Base-by-base conservation (phyloP, 2,329 filamentous ascomycete genomes). In the Pseudofabraea citricarpa region DNA sequence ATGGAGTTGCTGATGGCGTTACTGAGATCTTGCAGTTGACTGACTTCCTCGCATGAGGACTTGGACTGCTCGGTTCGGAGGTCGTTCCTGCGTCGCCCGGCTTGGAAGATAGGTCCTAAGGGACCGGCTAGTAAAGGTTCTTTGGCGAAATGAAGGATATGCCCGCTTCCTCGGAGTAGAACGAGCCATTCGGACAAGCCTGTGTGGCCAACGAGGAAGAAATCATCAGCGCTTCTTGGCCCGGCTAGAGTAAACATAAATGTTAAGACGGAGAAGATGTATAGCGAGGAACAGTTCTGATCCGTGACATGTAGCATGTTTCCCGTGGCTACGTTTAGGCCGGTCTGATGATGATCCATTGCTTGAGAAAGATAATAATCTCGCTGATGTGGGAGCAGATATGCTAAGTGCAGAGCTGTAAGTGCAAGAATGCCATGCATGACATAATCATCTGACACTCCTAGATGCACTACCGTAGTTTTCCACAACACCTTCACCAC, bases 341-440 rank as follows among this genome's bases (percentile, higher is more conserved):
- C 57, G 24, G 35, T 53, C 37, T 63, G 59, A 31, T 70, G 63
- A 29, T 69, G 66, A 18, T 55, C 40, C 38, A 61, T 54, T 2
- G 65, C 67, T 40, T 65, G 61, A 12, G 61, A 51, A 12, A 68
- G 53, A 43, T 71, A 74, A 26, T 53, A 58, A n/a, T 65, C 61
- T 16, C 58, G 59, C 40, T 56, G 60, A 6, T 65, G 60, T 0
- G 63, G 65, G 6, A 61, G 61, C 31, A 63, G 64, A 29, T 64
- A 61, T 2, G 72, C 68, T 3, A 77, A 59, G 46, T 78, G 74
- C 2, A 75, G 56, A 1, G 72, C 72, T 2, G 72, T 66, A 6
- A 77, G 51, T 6, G 73, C 69, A 8, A 79, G 60, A 10, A 77
- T 63, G 12, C 64, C 64, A 13, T 68, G 68, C 57, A 77, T 69